Evolutionary conservation across 1,284 basidiomycete species (phyloP).

Genomic region (Taiwanofungus camphoratus): DNA sequence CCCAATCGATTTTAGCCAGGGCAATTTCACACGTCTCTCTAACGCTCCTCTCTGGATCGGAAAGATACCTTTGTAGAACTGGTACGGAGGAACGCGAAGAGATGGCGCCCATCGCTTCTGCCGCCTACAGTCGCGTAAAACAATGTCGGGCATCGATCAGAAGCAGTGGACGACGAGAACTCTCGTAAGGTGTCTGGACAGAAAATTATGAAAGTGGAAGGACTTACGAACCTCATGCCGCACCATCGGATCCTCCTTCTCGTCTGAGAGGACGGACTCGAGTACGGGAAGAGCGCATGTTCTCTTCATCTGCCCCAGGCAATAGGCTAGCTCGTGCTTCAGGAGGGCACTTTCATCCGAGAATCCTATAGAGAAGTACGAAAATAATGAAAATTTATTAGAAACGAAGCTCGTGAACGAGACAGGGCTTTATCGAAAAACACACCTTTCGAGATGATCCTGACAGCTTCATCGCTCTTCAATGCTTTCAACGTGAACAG

Average conservation of each 20-base stretch:
- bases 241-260: conserved; percentile 91
- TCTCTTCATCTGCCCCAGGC: conserved; percentile 88
- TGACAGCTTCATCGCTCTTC: conserved; percentile 74
- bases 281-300: conserved; percentile 75
- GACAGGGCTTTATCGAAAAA: background rate
- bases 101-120: conserved; percentile 97
- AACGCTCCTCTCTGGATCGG: conserved; percentile 76
- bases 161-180: too few relatives aligned
- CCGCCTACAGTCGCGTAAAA: conserved; percentile 58
- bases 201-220: background rate
- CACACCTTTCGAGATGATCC: conserved; percentile 82
- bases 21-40: conserved; percentile 98
- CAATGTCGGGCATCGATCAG: too few relatives aligned
- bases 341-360: conserved; percentile 84
- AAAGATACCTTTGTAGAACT: conserved; percentile 68
- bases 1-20: conserved; percentile 92
- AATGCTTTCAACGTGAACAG: conserved; percentile 92
- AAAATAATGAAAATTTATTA: background rate
- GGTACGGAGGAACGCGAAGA: conserved; percentile 65
- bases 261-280: conserved; percentile 68
- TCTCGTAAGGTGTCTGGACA: too few relatives aligned
- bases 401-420: background rate
- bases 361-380: conserved; percentile 54
- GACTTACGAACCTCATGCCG: conserved; percentile 76
- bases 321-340: conserved; percentile 97